Conservation (phyloP, 23 red algal species). For the Gracilaria caudata region DNA sequence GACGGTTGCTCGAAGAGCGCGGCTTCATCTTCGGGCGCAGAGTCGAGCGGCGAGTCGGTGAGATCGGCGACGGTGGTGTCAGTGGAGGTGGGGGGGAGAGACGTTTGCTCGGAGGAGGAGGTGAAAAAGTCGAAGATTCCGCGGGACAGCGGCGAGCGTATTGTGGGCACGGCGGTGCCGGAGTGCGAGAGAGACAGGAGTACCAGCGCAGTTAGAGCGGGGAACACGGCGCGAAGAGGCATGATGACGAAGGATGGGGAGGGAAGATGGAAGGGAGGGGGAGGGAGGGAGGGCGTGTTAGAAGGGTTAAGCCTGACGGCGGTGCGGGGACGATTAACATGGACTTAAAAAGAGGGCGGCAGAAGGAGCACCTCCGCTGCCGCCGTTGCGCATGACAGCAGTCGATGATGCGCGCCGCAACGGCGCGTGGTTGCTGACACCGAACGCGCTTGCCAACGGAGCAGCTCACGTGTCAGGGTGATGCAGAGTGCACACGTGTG, state of each 20-base stretch:
- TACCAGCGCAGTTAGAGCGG: not conserved
- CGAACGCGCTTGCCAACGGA: too few relatives aligned
- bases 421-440: too few relatives aligned
- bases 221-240: not conserved
- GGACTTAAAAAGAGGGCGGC: too few relatives aligned
- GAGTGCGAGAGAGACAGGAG: not conserved
- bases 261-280: not conserved
- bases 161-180: constrained; percentile 13
- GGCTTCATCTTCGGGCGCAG: constrained; percentile 2
- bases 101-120: not conserved
- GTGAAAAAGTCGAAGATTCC: constrained; percentile 30
- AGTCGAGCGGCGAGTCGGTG: not conserved
- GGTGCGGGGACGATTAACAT: too few relatives aligned
- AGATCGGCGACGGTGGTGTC: constrained; percentile 6
- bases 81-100: not conserved
- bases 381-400: too few relatives aligned
- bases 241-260: not conserved
- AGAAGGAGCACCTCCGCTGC: too few relatives aligned
- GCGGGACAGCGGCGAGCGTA: not conserved
- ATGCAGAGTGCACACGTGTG: too few relatives aligned
- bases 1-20: not conserved
- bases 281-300: not conserved
- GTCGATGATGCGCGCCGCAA: too few relatives aligned
- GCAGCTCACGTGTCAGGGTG: too few relatives aligned
- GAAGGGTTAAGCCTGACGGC: too few relatives aligned